Base-by-base conservation (phyloP, 306 rosid species). In the Ochetophila trinervis region DNA sequence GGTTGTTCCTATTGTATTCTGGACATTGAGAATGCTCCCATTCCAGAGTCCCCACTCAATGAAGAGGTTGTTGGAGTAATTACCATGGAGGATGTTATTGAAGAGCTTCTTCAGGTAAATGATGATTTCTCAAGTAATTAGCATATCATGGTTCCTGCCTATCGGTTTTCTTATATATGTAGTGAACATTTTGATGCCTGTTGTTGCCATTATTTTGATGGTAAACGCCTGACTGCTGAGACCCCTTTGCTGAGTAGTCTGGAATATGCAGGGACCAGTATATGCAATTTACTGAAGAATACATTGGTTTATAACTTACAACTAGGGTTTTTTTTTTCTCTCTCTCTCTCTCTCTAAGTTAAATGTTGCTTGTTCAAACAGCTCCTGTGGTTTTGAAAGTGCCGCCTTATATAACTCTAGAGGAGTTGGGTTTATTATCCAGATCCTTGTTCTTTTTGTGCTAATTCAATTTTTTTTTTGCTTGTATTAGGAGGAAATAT, bases 41-140 rank as follows among this genome's bases (percentile, higher is more conserved):
- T 90, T 72, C 99, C 91, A 9, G 84, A 76, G 36, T 83, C 81
- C 72, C 82, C 95, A 53, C 62, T 85, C 55, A 80, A 76, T 68
- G 94, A 93, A 81, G 81, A 74, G 71, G 97, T 90, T 67, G 99
- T 93, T 72, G 99, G 99, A 65, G 99, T 93, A 68, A 93, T 93
- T 72, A 62, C 90, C 32, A 93, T 93, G 99, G 99, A 93, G 84
- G 99, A 93, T 83, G 99, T 93, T 67, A 93, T 93, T 21, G 99
- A 93, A 86, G 99, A 93, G 78, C 99, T 93, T 78, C 99, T 93
- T 79, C 99, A 93, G 99, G 99, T 93, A 73, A 42, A 16, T 54
- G 17, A 24, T 21, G 30, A 21, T 21, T 73, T 72, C 70, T 60
- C 59, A 24, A 58, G 65, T 27, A 53, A 27, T 21, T 23, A 56